Conservation (phyloP, 225 moss, liverwort and hornwort species). For the Pseudisothecium myosuroides region DNA sequence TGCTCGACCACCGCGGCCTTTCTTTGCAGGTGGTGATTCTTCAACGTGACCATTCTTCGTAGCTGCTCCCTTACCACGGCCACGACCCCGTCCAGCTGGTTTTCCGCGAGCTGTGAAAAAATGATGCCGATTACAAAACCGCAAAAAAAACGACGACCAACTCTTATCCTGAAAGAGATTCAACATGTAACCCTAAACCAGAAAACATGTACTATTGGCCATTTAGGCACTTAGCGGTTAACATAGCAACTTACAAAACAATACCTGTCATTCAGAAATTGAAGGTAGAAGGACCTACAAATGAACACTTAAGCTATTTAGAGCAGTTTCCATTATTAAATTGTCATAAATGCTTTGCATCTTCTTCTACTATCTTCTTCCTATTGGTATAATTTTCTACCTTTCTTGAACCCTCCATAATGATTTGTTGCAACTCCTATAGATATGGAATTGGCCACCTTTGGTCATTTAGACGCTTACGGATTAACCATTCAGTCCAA, state of each 20-base stretch:
- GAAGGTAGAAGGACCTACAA: background rate
- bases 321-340: background rate
- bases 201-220: background rate
- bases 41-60: slow-evolving; percentile 45
- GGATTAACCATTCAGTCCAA: background rate
- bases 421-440: background rate
- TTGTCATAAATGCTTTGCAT: background rate
- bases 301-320: background rate
- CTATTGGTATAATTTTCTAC: background rate
- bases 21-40: slow-evolving; percentile 23
- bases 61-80: slow-evolving; percentile 28
- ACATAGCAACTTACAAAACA: background rate
- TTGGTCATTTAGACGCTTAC: background rate
- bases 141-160: background rate
- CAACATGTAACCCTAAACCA: background rate
- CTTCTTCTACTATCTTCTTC: background rate
- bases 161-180: background rate
- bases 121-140: background rate
- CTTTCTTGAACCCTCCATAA: background rate
- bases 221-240: background rate
- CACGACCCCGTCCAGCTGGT: slow-evolving; percentile 36
- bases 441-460: background rate
- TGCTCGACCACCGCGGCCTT: slow-evolving; percentile 26
- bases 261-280: background rate
- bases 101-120: slow-evolving; percentile 23